Base-by-base conservation (phyloP, 2,329 filamentous ascomycete genomes). In the Penicillium sp. region DNA sequence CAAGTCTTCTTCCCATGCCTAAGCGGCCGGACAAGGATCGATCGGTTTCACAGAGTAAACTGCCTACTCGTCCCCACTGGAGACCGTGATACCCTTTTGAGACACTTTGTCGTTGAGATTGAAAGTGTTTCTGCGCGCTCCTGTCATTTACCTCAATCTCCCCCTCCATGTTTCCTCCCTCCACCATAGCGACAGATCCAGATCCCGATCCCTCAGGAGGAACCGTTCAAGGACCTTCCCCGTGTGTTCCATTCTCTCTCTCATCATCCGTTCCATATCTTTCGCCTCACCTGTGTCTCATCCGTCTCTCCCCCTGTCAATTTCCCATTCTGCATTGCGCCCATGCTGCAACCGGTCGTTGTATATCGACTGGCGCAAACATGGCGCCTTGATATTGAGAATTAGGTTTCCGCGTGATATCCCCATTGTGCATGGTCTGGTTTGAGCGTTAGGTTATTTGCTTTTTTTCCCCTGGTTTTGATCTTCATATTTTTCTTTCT, bases 1-100 rank as follows among this genome's bases (percentile, higher is more conserved):
- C 61, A 29, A 73, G 71, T 55, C 56, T 73, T 47, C 60, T 74
- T 34, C 71, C 71, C 24, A 46, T 71, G 39, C 65, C 67, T 2
- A 69, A 63, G 45, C 57, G 56, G n/a, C 51, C 47, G 4, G 66
- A 64, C 9, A 61, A 66, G 18, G 63, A 66, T 9, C 64, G 61
- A 48, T 51, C 58, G 5, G 39, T 60, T 11, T 52, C 50, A 46
- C 38, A 56, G 46, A 62, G 52, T 37, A 65, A 61, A 35, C 43
- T 62, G 28, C 61, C 63, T 33, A 58, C 65, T 6, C 63, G 66
- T 34, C 69, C 69, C 9, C 66, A 55, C 8, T 72, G 68, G 68
- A 60, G 68, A 40, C 45, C 35, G 29, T 52, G 18, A 46, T 38
- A 18, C 18, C 18, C 2, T 18, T 18, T 18, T 18, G 18, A 18